Evolutionary conservation across 352 stramenopile species (phyloP), one percentile per base, ranked within the genome.

Genomic region (Pythium brachiatum): DNA sequence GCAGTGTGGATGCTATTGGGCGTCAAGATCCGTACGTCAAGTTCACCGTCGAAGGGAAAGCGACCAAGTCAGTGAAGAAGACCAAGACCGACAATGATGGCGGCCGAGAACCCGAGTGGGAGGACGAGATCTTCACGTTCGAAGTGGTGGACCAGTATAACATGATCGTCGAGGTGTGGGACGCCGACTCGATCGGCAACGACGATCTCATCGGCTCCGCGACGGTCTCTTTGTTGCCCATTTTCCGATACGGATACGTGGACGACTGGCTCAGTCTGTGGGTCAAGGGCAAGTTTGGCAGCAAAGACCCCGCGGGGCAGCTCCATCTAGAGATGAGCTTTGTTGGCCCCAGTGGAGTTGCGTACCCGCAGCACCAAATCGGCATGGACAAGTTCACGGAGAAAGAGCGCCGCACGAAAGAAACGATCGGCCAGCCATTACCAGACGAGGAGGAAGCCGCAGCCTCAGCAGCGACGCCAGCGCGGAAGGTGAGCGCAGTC

Each of bases 71-170:
- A n/a, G 61, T 88, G 16, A 77, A 74, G 52, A 88, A 91, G 59
- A 97, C 90, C 36, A 90, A 94, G 64, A 94, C 88, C 1, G 87
- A 96, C 66, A 89, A 83, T 18, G 89, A 97, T 63, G 85, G 84
- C 34, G 86, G 89, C 1, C 76, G 74, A 13, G 86, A 93, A 21
- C 89, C 87, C 18, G 69, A 92, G 63, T 98, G 93, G 92, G 78
- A 81, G 20, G 73, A 92, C 54, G 76, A 97, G 55, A 38, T 62
- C 12, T 88, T 97, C 47, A 47, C 36, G n/a, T 92, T 98, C 57
- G 78, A 96, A 34, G 73, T 98, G 46, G 95, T 98, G 4, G 94
- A 98, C 62, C 91, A 98, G 65, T 96, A 92, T 69, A 92, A 86
- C 52, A 75, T 98, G 54, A 58, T 81, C 25, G 73, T 98, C 23